These are phyloP conservation scores for Rutstroemia sp. DNA, from an alignment of 2,329 filamentous ascomycete species.

Conservation along the genomic window DNA sequence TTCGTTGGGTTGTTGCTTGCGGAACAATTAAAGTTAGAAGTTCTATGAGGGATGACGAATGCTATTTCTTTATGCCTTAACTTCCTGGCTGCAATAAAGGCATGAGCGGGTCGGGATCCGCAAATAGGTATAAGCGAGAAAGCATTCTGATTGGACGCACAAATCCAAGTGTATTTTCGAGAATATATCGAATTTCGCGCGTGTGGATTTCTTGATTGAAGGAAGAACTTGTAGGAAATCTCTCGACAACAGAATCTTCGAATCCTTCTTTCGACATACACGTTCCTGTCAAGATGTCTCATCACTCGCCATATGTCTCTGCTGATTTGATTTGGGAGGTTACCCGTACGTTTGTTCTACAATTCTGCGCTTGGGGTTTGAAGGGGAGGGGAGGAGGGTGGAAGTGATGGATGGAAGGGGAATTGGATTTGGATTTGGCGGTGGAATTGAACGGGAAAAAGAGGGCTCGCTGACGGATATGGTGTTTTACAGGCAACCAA, in stretches of 20 bases:
- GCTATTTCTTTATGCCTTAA: neutral
- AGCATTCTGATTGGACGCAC: conserved; percentile 5
- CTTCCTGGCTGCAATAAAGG: neutral
- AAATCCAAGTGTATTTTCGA: conserved; percentile 1
- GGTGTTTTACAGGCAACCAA: conserved; percentile 57
- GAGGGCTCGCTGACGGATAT: conserved; percentile 2
- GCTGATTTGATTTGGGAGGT: conserved; percentile 91
- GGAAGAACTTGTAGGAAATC: neutral
- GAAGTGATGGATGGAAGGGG: neutral
- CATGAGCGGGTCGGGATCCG: neutral
- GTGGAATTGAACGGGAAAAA: neutral
- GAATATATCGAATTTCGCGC: neutral
- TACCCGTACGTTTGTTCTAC: conserved; percentile 65
- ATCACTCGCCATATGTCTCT: conserved; percentile 68
- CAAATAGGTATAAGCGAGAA: conserved; percentile 5
- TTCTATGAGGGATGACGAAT: no score
- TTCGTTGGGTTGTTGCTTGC: no score
- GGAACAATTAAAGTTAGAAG: no score
- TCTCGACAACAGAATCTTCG: conserved; percentile 4
- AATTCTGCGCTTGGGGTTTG: neutral
- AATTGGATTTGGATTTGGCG: conserved; percentile 3
- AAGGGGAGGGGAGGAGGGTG: neutral
- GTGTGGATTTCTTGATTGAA: no score
- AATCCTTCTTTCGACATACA: conserved; percentile 8
- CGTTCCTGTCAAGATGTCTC: conserved; percentile 31